Evolutionary conservation across 1,284 basidiomycete species (phyloP), one percentile per base, ranked within the genome.

Genomic region (Ustilago loliicola): DNA sequence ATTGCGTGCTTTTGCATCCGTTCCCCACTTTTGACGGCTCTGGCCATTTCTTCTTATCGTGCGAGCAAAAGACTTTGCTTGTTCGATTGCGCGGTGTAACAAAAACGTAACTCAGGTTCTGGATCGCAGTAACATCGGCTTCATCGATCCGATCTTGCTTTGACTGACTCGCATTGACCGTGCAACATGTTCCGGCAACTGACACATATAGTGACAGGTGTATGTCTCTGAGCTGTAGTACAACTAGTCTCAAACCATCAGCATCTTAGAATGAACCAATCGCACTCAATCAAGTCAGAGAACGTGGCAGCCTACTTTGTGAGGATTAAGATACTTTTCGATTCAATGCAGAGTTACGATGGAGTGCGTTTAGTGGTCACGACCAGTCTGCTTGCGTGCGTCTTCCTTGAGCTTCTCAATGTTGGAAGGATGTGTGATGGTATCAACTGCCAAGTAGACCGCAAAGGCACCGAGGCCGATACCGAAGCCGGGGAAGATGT

Each of bases 401-500:
- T 83, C 80, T 58, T 84, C 77, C 66, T 81, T 82, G 66, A 84
- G 79, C 80, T 83, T 84, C 32, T 83, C 82, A 32, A 84, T 65
- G 72, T 84, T 83, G 62, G 72, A 66, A 19, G 82, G 82, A 68
- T 84, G 81, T 55, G 81, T 79, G 58, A 84, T 58, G 4, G 64
- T 65, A 56, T 84, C 82, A 11, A 80, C 56, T 13, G 78, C 79
- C 32, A 70, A 50, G 76, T 84, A 83, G 13, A 80, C 68, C 21
- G 53, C 66, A 51, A 86, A 86, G 6, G 85, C 85, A 19, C 77
- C 77, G 9, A 79, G 58, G 21, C 80, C 85, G 25, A 86, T 56
- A 17, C 77, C 81, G 53, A 86, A 80, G 32, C 85, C 85, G n/a
- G 85, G 85, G 61, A 85, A 80, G 61, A 85, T 75, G 79, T 84